These are phyloP conservation scores for Panaeolus cyanescens DNA, from an alignment of 768 basidiomycete genomes.

Conservation along the genomic window DNA sequence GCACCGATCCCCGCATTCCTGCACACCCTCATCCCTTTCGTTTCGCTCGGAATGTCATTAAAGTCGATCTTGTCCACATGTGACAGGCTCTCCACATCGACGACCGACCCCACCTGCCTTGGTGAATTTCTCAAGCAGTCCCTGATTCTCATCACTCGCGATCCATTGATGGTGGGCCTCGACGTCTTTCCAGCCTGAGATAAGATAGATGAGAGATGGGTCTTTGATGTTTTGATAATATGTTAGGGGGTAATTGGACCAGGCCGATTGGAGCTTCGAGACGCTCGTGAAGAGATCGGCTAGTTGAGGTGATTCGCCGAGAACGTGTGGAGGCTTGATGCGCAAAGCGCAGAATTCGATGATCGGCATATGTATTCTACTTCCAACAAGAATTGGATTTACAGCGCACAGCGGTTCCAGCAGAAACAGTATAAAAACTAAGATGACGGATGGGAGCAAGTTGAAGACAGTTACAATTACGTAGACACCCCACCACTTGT, in stretches of 20 bases:
- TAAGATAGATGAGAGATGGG: conserved; percentile 31
- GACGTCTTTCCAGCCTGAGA: conserved; percentile 47
- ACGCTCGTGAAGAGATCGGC: conserved; percentile 30
- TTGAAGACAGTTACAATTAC: background rate
- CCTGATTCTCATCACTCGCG: conserved; percentile 38
- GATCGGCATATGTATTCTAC: conserved; percentile 35
- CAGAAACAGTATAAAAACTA: background rate
- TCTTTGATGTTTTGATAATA: conserved; percentile 34
- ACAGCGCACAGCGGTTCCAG: background rate
- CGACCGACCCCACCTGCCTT: conserved; percentile 29
- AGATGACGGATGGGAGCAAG: background rate
- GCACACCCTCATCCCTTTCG: conserved; percentile 1
- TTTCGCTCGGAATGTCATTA: conserved; percentile 20
- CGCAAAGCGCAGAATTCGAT: conserved; percentile 44
- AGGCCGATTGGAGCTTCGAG: conserved; percentile 36
- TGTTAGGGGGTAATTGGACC: conserved; percentile 41
- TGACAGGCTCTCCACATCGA: conserved; percentile 25
- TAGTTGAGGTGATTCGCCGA: conserved; percentile 26
- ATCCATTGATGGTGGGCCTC: conserved; percentile 45
- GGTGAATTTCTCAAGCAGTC: conserved; percentile 28
- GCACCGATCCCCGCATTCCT: background rate
- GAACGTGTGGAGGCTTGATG: conserved; percentile 29
- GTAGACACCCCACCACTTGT: background rate
- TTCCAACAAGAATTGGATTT: background rate
- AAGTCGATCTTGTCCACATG: conserved; percentile 41